These are phyloP conservation scores for Agrocybe chaxingu DNA, from an alignment of 768 basidiomycete genomes.

Conservation along the genomic window DNA sequence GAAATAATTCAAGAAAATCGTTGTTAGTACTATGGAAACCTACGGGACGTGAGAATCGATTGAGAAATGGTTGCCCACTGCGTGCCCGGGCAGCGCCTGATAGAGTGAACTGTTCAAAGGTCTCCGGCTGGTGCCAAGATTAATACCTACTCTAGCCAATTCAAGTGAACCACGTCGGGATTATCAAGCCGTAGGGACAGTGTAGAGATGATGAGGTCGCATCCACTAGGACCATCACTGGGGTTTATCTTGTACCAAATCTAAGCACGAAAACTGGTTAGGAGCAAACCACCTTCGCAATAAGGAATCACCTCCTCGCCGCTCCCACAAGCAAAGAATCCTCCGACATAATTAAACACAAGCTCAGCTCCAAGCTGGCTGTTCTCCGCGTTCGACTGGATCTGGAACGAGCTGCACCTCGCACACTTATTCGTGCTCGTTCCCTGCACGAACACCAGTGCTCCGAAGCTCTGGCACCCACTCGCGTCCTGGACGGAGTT, in stretches of 20 bases:
- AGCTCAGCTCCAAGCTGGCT: constrained; percentile 10
- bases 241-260: background rate
- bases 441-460: constrained; percentile 22
- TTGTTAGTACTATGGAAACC: background rate
- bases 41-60: background rate
- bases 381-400: constrained; percentile 26
- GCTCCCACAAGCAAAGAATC: constrained; percentile 14
- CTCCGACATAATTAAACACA: constrained; percentile 8
- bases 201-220: background rate
- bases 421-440: constrained; percentile 30
- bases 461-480: constrained; percentile 25
- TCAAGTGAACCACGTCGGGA: too few species aligned
- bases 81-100: too few species aligned
- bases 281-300: constrained; percentile 6
- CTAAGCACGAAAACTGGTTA: constrained; percentile 1
- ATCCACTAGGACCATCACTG: background rate
- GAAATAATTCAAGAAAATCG: too few species aligned
- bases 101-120: too few species aligned
- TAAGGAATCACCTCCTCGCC: constrained; percentile 9
- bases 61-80: too few species aligned
- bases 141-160: too few species aligned
- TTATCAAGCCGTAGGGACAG: too few species aligned
- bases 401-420: constrained; percentile 20
- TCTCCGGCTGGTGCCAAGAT: too few species aligned
- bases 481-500: constrained; percentile 15